Conservation (phyloP, 1,284 basidiomycete species). For the Violaceomyces palustris region DNA sequence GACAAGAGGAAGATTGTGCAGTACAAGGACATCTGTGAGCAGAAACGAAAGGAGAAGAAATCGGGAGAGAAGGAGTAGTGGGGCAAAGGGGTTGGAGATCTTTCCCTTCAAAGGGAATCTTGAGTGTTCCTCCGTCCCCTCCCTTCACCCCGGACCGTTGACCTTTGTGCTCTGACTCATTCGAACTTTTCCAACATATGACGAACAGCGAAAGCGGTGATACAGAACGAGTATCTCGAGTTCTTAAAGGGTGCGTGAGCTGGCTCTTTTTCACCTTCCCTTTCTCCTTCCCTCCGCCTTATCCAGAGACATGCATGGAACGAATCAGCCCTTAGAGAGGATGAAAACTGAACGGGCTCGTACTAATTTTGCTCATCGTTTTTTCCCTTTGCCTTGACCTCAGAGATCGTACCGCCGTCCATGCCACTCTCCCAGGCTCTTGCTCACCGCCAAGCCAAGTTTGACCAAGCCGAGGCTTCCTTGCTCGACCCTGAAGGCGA, state of each 20-base stretch:
- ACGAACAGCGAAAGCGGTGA: conserved; percentile 30
- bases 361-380: not conserved
- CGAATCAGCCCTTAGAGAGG: not conserved
- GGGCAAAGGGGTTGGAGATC: not conserved
- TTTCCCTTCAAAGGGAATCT: not conserved
- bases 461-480: conserved; percentile 13
- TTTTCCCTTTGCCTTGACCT: not conserved
- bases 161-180: too few relatives aligned
- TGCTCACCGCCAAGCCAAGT: conserved; percentile 20
- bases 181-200: too few relatives aligned
- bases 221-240: conserved; percentile 32
- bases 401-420: conserved; percentile 29
- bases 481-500: conserved; percentile 14
- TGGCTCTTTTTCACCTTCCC: too few relatives aligned
- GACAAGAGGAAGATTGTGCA: conserved; percentile 40
- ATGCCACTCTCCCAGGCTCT: conserved; percentile 30
- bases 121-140: too few relatives aligned
- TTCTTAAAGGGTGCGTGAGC: conserved; percentile 18
- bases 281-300: not conserved
- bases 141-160: too few relatives aligned
- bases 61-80: not conserved
- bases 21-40: conserved; percentile 38
- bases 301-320: not conserved
- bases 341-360: too few relatives aligned
- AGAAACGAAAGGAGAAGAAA: not conserved